Evolutionary conservation across 805 yeast species (phyloP).

Genomic region (Yarrowia keelungensis): DNA sequence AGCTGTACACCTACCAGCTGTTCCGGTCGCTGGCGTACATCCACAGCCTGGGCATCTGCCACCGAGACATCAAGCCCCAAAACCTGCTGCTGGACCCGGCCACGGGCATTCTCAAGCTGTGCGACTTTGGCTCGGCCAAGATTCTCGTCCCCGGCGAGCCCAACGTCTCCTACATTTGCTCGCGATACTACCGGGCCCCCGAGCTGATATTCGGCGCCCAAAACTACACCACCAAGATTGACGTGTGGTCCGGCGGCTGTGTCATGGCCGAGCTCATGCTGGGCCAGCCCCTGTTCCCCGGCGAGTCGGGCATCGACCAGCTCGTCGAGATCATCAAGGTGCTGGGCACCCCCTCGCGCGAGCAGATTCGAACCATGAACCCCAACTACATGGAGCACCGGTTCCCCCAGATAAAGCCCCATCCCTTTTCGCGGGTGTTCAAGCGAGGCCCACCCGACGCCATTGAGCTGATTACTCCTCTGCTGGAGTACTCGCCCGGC

Average conservation of each 20-base stretch:
- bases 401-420: constrained; percentile 70
- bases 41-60: constrained; percentile 77
- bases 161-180: constrained; percentile 94
- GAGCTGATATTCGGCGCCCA: constrained; percentile 97
- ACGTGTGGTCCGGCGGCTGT: constrained; percentile 92
- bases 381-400: constrained; percentile 97
- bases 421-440: constrained; percentile 67
- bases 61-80: constrained; percentile 92
- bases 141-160: constrained; percentile 88
- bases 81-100: constrained; percentile 86
- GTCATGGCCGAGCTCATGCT: constrained; percentile 96
- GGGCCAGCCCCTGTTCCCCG: constrained; percentile 97
- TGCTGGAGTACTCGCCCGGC: constrained; percentile 91
- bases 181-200: constrained; percentile 96
- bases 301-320: constrained; percentile 97
- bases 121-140: constrained; percentile 97
- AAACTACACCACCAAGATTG: constrained; percentile 94
- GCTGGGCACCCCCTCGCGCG: constrained; percentile 92
- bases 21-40: constrained; percentile 78
- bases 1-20: constrained; percentile 84
- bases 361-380: constrained; percentile 92
- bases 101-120: constrained; percentile 82
- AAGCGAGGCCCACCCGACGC: constrained; percentile 85
- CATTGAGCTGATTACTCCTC: constrained; percentile 77
- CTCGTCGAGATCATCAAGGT: constrained; percentile 95